Percentiles rank a stretch among this genome's conserved stretches.
These are phyloP conservation scores for Silene uniflora DNA, from an alignment of 148 eudicot species.

Conservation along the genomic window DNA sequence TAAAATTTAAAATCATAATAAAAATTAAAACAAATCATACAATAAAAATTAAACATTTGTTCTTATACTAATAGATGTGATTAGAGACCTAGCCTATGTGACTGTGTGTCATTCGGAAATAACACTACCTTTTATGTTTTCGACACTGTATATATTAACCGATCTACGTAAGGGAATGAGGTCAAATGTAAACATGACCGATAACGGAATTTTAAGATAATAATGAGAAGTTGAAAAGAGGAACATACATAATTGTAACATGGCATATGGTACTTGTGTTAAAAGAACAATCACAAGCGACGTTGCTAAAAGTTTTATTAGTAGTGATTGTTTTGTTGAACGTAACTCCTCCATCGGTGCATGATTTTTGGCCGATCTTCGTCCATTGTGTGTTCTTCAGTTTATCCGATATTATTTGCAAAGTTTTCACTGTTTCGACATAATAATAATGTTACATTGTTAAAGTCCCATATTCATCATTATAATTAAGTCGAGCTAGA, in stretches of 20 bases:
- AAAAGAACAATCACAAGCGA: slow-evolving; percentile 52
- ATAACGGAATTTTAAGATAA: no score
- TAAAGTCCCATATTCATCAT: no score
- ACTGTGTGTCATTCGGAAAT: no score
- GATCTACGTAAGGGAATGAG: no score
- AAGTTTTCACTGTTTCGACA: slow-evolving; percentile 45
- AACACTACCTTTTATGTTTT: no score
- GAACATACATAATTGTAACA: slow-evolving; percentile 55
- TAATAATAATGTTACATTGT: no score
- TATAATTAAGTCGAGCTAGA: no score
- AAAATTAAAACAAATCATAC: background rate
- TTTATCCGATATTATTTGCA: slow-evolving; percentile 39
- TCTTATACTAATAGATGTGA: no score
- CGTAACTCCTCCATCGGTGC: slow-evolving; percentile 21
- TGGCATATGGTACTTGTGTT: slow-evolving; percentile 46
- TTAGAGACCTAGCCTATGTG: no score
- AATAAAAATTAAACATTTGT: no score
- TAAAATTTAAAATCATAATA: background rate
- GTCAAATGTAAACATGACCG: no score
- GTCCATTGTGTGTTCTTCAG: slow-evolving; percentile 40
- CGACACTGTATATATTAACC: no score
- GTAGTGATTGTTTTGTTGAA: slow-evolving; percentile 15
- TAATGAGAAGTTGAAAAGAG: background rate
- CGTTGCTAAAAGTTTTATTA: slow-evolving; percentile 24
- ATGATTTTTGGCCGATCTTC: slow-evolving; percentile 35